Evolutionary conservation across 2,329 filamentous ascomycete species (phyloP).

Genomic region (Atkinsonella hypoxylon): DNA sequence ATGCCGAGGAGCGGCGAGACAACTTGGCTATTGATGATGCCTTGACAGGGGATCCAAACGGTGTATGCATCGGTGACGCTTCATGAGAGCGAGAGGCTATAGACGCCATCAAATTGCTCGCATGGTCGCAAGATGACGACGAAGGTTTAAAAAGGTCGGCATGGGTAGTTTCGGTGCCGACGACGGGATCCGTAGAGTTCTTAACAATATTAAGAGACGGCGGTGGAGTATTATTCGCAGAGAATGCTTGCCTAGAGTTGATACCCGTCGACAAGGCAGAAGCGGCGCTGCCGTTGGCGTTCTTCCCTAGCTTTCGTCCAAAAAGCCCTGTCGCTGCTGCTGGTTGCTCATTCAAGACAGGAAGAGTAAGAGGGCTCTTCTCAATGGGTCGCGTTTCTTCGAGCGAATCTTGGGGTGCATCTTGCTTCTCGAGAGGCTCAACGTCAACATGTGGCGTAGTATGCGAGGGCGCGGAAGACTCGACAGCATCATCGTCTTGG

Average conservation of each 20-base stretch:
- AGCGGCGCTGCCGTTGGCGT: slow-evolving; percentile 17
- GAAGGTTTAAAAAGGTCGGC: slow-evolving; percentile 51
- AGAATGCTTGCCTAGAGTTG: slow-evolving; percentile 31
- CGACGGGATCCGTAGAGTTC: slow-evolving; percentile 48
- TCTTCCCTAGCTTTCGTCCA: slow-evolving; percentile 34
- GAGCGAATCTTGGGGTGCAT: slow-evolving; percentile 27
- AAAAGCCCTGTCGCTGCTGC: slow-evolving; percentile 31
- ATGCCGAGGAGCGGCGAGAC: slow-evolving; percentile 37
- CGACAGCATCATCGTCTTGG: slow-evolving; percentile 39
- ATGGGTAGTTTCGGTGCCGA: slow-evolving; percentile 55
- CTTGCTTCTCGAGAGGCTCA: slow-evolving; percentile 34
- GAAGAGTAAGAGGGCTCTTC: slow-evolving; percentile 43
- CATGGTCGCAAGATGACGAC: slow-evolving; percentile 45
- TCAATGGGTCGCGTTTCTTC: slow-evolving; percentile 36
- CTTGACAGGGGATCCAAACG: slow-evolving; percentile 22
- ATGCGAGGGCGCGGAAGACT: slow-evolving; percentile 11
- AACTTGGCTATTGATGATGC: slow-evolving; percentile 25
- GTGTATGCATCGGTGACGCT: slow-evolving; percentile 37
- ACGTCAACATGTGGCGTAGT: slow-evolving; percentile 29
- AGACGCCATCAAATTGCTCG: slow-evolving; percentile 53
- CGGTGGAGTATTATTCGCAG: slow-evolving; percentile 19
- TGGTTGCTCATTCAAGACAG: slow-evolving; percentile 26
- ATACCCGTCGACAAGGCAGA: slow-evolving; percentile 36
- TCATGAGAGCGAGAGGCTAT: slow-evolving; percentile 51
- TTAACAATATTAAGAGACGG: slow-evolving; percentile 24